Evolutionary conservation across 495 filamentous ascomycete species (phyloP), one percentile per base, ranked within the genome.

Genomic region (Choiromyces venosus): DNA sequence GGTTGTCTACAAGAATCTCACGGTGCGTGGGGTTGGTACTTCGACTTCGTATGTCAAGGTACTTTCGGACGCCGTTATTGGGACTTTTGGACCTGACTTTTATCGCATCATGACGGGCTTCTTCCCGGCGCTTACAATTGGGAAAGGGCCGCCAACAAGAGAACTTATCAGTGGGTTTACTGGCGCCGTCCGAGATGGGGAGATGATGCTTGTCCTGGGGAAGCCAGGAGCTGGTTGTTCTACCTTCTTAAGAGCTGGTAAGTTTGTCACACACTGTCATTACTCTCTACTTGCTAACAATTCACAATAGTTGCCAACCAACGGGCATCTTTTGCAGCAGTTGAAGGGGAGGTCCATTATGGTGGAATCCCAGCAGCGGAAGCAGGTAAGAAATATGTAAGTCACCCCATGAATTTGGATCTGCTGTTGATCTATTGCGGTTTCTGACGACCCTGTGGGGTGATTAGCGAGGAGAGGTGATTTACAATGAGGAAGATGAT

Each of bases 361-460:
- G 91, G 91, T 74, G 91, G 91, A 52, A 91, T 94, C 37, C 86
- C 90, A 0, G 88, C 91, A 0, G 85, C 87, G 37, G 89, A 91
- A 74, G 89, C 91, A 77, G 83, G 86, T 65, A 87, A 88, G 77
- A 84, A 87, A 70, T 94, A 92, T 83, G 33, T 68, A 40, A 25
- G 38, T 35, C 33, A 39, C 33, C 19, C n/a, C 25, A 29, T 33
- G 40, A 21, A 61, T 37, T 12, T 18, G 39, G 68, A 70, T n/a
- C 37, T 37, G n/a, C 29, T 44, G 37, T 52, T n/a, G 0, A 33
- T 39, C 70, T 0, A 21, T n/a, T 21, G 16, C 16, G 21, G 87
- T 90, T 65, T 91, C 91, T 44, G 91, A 97, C 81, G 90, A 94
- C 77, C 92, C 90, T 78, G 93, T 93, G 81, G 93, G 93, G 77